Evolutionary conservation across 768 basidiomycete species (phyloP), one percentile per base, ranked within the genome.

Genomic region (Holtermanniella nyarrowii): DNA sequence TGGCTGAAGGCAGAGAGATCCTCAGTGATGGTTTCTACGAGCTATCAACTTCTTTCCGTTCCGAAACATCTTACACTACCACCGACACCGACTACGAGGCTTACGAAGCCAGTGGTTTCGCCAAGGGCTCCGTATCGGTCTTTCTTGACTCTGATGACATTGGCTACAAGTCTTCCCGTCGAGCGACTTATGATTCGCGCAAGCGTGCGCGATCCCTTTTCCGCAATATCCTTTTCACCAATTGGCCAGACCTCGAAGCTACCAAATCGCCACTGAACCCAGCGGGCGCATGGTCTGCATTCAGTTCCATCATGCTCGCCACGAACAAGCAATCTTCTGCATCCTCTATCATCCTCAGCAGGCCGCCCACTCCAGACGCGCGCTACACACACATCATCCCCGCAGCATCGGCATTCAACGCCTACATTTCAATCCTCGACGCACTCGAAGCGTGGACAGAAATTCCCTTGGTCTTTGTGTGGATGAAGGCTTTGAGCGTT

Each of bases 401-500:
- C 4, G 77, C 74, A 48, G 78, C 79, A 58, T 62, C 61, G 25
- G 76, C 77, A 16, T 86, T 80, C 54, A 74, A 76, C 22, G 65
- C 79, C 12, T 82, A 83, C 53, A 74, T 87, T n/a, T 60, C 76
- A 46, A 73, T 86, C 3, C 75, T 86, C 5, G 82, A 80, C 1
- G 65, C 77, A 3, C 74, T 74, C 26, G 71, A 73, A 1, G 73
- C 74, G 1, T 74, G 78, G 7, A 62, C 70, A 0, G 83, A 87
- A 67, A 82, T 89, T 24, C 82, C 86, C 0, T 74, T 78, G 12
- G 74, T 75, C 12, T 67, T 89, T 0, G 79, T 78, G 18, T 88
- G 88, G 85, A 87, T 86, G 85, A 76, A 77, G 5, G 74, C 73
- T 14, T 58, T 86, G 37, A 68, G 68, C 0, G 71, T 88, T 11